These are phyloP conservation scores for Termitomyces sp. DNA, from an alignment of 1,284 basidiomycete species.

Conservation along the genomic window DNA sequence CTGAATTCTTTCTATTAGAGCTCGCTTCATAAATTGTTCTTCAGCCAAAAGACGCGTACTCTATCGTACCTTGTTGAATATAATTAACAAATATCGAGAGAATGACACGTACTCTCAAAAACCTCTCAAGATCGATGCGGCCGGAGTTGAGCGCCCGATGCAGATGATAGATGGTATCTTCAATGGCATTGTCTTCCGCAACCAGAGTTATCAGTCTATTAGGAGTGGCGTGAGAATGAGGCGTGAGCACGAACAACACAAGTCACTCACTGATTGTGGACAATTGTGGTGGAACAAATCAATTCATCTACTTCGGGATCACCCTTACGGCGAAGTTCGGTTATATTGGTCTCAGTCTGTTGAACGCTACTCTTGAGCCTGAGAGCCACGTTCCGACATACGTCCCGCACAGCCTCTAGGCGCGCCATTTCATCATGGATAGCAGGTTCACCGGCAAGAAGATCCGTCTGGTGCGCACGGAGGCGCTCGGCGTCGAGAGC, in stretches of 20 bases:
- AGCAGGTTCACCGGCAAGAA: constrained; percentile 86
- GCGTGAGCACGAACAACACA: constrained; percentile 11
- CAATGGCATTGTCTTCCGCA: constrained; percentile 98
- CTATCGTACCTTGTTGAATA: constrained; percentile 36
- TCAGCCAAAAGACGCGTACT: constrained; percentile 83
- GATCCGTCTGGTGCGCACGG: constrained; percentile 75
- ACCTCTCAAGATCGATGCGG: constrained; percentile 87
- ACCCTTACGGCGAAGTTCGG: constrained; percentile 66
- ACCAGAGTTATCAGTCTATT: constrained; percentile 87
- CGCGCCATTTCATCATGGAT: constrained; percentile 94
- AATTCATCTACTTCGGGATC: constrained; percentile 90
- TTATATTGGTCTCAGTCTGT: constrained; percentile 62
- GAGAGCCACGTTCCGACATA: constrained; percentile 76
- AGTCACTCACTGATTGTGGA: constrained; percentile 83
- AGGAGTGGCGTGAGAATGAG: constrained; percentile 9
- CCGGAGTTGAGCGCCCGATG: constrained; percentile 91
- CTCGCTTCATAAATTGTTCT: constrained; percentile 93
- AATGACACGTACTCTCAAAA: constrained; percentile 67
- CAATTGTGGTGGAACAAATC: constrained; percentile 91
- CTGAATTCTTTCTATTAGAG: constrained; percentile 84
- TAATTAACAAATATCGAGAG: constrained; percentile 6
- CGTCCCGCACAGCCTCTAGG: constrained; percentile 91
- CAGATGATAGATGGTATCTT: constrained; percentile 97
- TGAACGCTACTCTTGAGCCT: constrained; percentile 61
- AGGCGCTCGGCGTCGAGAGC: constrained; percentile 71